Percentiles rank a stretch among this genome's conserved stretches.
phyloP scores from a whole-genome alignment of 345 rosid genomes.

The Populus simonii region DNA sequence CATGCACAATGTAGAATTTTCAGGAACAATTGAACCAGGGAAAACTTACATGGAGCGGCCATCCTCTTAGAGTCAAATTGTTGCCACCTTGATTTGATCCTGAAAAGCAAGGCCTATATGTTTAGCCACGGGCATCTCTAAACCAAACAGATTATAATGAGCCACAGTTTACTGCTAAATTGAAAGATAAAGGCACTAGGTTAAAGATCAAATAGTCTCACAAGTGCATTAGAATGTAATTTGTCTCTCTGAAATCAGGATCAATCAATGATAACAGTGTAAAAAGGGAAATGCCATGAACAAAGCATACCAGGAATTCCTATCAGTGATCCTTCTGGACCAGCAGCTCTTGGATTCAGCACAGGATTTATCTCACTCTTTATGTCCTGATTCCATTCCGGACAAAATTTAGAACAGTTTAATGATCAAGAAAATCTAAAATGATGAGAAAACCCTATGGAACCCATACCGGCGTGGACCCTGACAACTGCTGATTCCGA shows the following conservation, averaged over 20 bases:
- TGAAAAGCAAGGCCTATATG: conserved; percentile 20
- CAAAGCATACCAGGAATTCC: conserved; percentile 76
- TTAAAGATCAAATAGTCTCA: not conserved
- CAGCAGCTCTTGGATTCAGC: conserved; percentile 77
- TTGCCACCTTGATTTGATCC: conserved; percentile 89
- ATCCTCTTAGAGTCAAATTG: conserved; percentile 89
- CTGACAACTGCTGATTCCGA: conserved; percentile 80
- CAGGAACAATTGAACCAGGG: not conserved
- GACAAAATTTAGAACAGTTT: conserved; percentile 24
- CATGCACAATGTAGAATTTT: not conserved
- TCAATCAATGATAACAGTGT: conserved; percentile 6
- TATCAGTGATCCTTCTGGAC: conserved; percentile 84
- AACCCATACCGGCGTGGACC: conserved; percentile 59
- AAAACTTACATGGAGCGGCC: conserved; percentile 84
- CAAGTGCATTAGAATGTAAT: not conserved
- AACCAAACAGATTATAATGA: not conserved
- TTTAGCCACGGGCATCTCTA: conserved; percentile 13
- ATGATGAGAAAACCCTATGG: not conserved
- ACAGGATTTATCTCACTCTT: conserved; percentile 86
- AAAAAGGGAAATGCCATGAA: conserved; percentile 7
- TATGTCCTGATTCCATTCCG: conserved; percentile 60
- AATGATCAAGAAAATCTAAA: not conserved
- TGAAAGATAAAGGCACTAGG: not conserved
- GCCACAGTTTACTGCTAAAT: not conserved
- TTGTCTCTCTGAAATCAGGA: conserved; percentile 9